These are phyloP conservation scores for Daldinia loculata DNA, from an alignment of 495 filamentous ascomycete species.

Conservation along the genomic window DNA sequence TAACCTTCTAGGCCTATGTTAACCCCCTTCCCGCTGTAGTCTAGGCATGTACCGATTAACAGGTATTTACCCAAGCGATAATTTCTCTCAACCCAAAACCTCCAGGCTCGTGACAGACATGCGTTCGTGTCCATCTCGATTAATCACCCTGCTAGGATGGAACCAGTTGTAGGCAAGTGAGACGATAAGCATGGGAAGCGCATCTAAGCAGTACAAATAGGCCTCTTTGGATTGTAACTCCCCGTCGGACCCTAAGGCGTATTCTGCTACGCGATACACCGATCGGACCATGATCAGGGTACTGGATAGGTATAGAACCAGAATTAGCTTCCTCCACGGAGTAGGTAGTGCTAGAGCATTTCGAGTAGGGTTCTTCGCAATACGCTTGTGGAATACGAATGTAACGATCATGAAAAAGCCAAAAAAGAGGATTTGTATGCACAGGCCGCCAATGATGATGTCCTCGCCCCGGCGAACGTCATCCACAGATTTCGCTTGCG, in stretches of 20 bases:
- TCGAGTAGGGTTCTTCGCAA: not conserved
- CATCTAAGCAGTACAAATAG: not conserved
- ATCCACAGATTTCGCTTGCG: not conserved
- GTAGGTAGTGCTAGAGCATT: not conserved
- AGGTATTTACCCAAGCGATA: not conserved
- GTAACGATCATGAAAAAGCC: not conserved
- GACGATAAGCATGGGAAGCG: not conserved
- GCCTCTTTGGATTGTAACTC: not conserved
- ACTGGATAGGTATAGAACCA: not conserved
- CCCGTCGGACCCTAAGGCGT: not conserved
- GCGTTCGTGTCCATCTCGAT: not conserved
- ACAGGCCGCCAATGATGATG: not conserved
- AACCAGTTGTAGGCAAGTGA: not conserved
- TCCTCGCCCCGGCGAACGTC: not conserved
- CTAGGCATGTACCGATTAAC: no score
- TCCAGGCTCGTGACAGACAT: not conserved
- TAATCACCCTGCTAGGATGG: not conserved
- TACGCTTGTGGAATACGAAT: not conserved
- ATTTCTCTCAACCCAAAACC: not conserved
- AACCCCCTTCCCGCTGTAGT: no score
- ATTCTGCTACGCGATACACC: not conserved
- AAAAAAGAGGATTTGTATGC: not conserved
- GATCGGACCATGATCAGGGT: not conserved
- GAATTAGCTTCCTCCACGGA: not conserved
- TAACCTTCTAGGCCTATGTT: no score